Percentiles rank a stretch among this genome's conserved stretches.
These are phyloP conservation scores for Penicillium sp. DNA, from an alignment of 2,329 filamentous ascomycete genomes.

Conservation along the genomic window DNA sequence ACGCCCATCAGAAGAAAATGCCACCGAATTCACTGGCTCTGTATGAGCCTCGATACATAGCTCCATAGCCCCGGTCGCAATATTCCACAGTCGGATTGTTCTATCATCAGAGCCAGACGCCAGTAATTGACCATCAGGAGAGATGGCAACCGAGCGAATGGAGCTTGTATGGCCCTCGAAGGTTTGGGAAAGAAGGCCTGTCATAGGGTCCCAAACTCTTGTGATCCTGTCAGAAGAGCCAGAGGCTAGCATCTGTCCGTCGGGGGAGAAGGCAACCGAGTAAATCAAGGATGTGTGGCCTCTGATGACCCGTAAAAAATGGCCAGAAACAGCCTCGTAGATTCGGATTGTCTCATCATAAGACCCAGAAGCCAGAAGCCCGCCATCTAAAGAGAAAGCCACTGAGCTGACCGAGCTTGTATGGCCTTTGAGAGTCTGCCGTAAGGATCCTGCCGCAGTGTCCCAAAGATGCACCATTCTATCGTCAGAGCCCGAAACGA, in stretches of 20 bases:
- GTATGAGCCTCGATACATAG: too few relatives aligned
- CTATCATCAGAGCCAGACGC: constrained; percentile 5
- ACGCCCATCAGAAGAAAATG: too few relatives aligned
- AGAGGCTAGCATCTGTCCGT: background rate
- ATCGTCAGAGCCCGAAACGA: background rate
- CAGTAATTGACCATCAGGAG: constrained; percentile 15
- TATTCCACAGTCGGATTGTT: background rate
- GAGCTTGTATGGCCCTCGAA: constrained; percentile 6
- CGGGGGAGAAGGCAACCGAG: constrained; percentile 1
- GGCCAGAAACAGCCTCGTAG: background rate
- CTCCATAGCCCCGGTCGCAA: background rate
- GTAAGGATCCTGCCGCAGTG: background rate
- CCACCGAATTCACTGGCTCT: too few relatives aligned
- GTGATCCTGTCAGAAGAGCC: constrained; percentile 3
- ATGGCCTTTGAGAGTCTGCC: background rate
- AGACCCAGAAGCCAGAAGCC: background rate
- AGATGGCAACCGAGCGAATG: constrained; percentile 17
- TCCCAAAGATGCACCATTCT: background rate
- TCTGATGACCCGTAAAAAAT: background rate
- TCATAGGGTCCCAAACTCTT: constrained; percentile 12
- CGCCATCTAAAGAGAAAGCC: background rate
- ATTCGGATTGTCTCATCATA: background rate
- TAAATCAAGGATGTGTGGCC: background rate
- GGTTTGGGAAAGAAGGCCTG: constrained; percentile 8
- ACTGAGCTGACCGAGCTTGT: accelerated